Base-by-base conservation (phyloP, 2,329 filamentous ascomycete genomes). In the Teratosphaeria gauchensis region DNA sequence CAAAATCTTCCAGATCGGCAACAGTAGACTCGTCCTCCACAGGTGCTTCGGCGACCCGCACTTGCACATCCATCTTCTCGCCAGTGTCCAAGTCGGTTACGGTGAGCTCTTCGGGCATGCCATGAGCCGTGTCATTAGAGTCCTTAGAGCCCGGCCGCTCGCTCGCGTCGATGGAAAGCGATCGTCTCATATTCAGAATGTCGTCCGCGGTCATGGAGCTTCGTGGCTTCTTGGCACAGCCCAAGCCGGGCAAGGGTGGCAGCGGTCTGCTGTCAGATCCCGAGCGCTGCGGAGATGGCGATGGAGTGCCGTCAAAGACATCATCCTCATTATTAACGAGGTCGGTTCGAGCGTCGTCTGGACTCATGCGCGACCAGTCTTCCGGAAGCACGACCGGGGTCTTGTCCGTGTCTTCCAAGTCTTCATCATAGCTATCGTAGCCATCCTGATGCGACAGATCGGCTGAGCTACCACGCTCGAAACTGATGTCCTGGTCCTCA, bases 331-430 rank as follows among this genome's bases (percentile, higher is more conserved):
- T 72, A 60, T 80, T 76, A 4, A 77, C 76, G 42, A 84, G 69
- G 28, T 80, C 79, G 14, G 75, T 79, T 62, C 84, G 78, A n/a
- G 78, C 82, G 24, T 73, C 84, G 66, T 79, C 85, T 71, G 76
- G 89, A 76, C 76, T 92, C 81, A 86, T 85, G 64, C 84, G 89
- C 63, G 89, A 85, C 94, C 94, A 99, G 71, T 96, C 91, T 68
- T 97, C 94, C 0, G 94, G 94, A 24, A 95, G 84, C n/a, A 99
- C 92, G 11, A 99, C 94, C 0, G 94, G 94, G 0, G 94, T 97
- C 79, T 97, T 97, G 69, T 95, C 90, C 4, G 90, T 92, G 69
- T 97, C 92, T 74, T 97, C 92, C 1, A 97, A 81, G 6, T 91
- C 95, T 14, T 90, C 92, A 74, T 97, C 92, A 66, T 97, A 97